A percentile compares a stretch with the other conserved stretches of the same genome.
Evolutionary conservation across 2,329 filamentous ascomycete genomes (phyloP).

Genomic region (Aspergillus sp.): DNA sequence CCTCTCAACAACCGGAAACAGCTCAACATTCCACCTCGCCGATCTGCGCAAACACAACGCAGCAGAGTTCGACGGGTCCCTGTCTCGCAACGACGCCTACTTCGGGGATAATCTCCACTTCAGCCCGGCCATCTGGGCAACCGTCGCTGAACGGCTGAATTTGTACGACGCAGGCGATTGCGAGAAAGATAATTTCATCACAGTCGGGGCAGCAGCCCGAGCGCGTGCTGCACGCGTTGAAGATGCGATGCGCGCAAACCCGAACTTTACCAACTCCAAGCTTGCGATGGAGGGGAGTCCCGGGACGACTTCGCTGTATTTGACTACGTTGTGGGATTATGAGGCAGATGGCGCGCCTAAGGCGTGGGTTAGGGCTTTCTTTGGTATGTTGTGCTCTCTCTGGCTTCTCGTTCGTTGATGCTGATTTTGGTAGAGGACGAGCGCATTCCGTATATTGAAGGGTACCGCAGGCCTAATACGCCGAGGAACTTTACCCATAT

Average conservation of each 20-base stretch:
- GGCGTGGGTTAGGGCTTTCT: constrained; percentile 5
- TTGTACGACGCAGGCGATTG: background rate
- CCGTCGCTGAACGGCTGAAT: background rate
- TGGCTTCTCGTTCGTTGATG: background rate
- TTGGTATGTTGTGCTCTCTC: background rate
- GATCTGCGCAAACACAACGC: background rate
- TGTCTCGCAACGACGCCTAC: constrained; percentile 1
- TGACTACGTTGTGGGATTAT: constrained; percentile 6
- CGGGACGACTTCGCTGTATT: constrained; percentile 4
- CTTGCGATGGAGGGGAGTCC: background rate
- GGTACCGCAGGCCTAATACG: background rate
- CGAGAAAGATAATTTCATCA: background rate
- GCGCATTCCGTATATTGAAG: constrained; percentile 8
- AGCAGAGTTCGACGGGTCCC: constrained; percentile 1
- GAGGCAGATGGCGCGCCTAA: background rate
- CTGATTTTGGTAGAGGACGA: constrained; percentile 4
- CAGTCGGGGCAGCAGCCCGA: background rate
- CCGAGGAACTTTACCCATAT: background rate
- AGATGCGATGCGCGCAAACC: background rate
- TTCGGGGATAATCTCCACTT: constrained; percentile 6
- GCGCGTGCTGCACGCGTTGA: background rate
- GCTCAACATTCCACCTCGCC: constrained; percentile 1
- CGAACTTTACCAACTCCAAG: background rate
- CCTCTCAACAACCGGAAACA: background rate
- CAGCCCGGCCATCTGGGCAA: background rate